Evolutionary conservation across 257 asterid species (phyloP), one percentile per base, ranked within the genome.

Genomic region (Plantago elongata): DNA sequence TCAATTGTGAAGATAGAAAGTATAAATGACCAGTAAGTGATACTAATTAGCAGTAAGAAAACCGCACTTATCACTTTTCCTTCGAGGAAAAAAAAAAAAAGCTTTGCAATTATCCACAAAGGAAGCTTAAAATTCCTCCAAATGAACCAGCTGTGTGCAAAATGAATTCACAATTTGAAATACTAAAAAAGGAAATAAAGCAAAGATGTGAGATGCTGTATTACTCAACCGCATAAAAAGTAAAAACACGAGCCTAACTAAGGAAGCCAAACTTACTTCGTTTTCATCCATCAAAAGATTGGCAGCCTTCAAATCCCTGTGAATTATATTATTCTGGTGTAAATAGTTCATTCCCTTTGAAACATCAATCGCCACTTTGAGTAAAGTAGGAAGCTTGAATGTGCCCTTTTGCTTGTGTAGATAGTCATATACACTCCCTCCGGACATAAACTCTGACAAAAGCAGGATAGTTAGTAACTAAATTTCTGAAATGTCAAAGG

Each of bases 291-390:
- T 73, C 71, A 93, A 79, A 75, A 93, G 90, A 78, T 93, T 93
- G 47, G 99, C 99, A 60, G 97, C 95, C 86, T 93, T 93, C 83
- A 93, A 74, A 74, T 93, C 99, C 76, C 99, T 80, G 74, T 93
- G 99, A 72, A 93, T 81, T 61, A 93, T 93, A 66, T 93, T 93
- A 77, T 89, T 93, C 82, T 93, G 97, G 73, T 93, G 99, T 84
- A 93, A 86, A 70, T 93, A 93, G 74, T 80, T 83, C 99, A 93
- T 93, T 64, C 99, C 99, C 83, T 85, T 93, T 4, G 99, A 79
- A 69, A 93, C 82, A 80, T 93, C 99, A 73, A 87, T 79, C 29
- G 96, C 97, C 64, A 93, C 97, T 83, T 84, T 93, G 65, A 89
- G 84, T 69, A 93, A 69, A 69, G 88, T 64, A 40, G 97, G 97